A percentile compares a stretch with the other conserved stretches of the same genome.
These are phyloP conservation scores for Entoloma clypeatum DNA, from an alignment of 1,284 basidiomycete genomes.

Conservation along the genomic window DNA sequence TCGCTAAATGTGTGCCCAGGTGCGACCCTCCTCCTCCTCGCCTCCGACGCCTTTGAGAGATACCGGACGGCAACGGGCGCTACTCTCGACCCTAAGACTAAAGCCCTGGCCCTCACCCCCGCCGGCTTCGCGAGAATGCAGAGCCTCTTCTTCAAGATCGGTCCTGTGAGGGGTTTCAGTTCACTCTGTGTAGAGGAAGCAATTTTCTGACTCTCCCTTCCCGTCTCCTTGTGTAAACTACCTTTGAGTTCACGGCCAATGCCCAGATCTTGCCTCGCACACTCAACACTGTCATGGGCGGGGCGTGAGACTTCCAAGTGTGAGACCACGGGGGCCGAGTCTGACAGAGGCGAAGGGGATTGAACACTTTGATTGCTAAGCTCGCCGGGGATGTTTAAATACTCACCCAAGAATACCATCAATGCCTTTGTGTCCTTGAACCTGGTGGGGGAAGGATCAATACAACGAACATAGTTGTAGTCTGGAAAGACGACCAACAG, in stretches of 20 bases:
- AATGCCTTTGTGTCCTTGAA: no score
- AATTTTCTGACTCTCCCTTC: no score
- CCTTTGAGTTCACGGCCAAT: slow-evolving; percentile 49
- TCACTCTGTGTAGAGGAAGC: background rate
- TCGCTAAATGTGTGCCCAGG: slow-evolving; percentile 18
- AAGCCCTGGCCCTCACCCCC: slow-evolving; percentile 52
- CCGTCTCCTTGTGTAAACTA: no score
- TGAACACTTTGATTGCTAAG: no score
- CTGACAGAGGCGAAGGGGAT: no score
- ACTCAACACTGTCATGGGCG: slow-evolving; percentile 49
- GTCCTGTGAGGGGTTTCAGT: slow-evolving; percentile 29
- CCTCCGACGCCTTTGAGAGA: slow-evolving; percentile 45
- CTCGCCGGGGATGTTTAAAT: no score
- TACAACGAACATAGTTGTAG: no score
- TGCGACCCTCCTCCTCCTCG: slow-evolving; percentile 40
- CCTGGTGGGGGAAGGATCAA: no score
- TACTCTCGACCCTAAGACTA: slow-evolving; percentile 45
- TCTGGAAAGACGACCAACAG: no score
- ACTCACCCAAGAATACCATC: no score
- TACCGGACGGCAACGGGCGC: slow-evolving; percentile 54
- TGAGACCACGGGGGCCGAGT: no score
- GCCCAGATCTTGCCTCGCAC: slow-evolving; percentile 60
- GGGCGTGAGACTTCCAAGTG: no score
- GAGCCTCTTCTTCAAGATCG: slow-evolving; percentile 55
- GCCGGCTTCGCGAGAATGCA: slow-evolving; percentile 48